Evolutionary conservation across 352 stramenopile genomes (phyloP), one percentile per base, ranked within the genome.

Genomic region (Lagenidium giganteum): DNA sequence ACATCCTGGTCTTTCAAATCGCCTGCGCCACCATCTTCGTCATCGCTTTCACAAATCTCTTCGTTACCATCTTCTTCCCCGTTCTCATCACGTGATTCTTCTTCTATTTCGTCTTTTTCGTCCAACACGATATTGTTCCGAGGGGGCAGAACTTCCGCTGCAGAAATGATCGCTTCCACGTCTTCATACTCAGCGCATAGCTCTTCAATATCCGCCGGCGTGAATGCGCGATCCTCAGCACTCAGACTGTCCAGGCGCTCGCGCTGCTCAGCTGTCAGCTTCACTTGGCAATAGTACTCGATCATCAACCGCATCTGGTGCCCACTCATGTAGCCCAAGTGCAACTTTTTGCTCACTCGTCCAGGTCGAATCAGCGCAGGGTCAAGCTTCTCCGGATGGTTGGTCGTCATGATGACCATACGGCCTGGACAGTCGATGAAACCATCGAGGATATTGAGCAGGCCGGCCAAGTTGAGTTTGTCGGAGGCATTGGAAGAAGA

Each of bases 371-470:
- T 83, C 4, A 97, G 71, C 21, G 90, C 90, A 7, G 82, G 68
- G 55, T 97, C 90, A n/a, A 97, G 71, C 42, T 87, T 90, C 60
- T 97, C 91, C 9, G 86, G 91, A 53, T 96, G 83, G 61, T 97
- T 97, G 13, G 83, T 95, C 8, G 91, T 96, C 78, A 96, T 95
- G 59, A 97, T 88, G 1, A 97, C 67, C 45, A 97, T 97, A 33
- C 87, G 76, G 0, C 79, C 86, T 16, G 83, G 80, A 16, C 67
- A 87, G 50, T 97, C 86, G 17, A 96, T 86, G 6, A 97, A 77
- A 3, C 88, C 91, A 54, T 97, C 91, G 5, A 97, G 58, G 2
- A 94, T 85, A 38, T 97, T 96, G 0, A 96, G 51, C 28, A 97
- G 55, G 0, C 86, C 85, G 12, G 74, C 68, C 6, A 96, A 58